A percentile compares a stretch with the other conserved stretches of the same genome.
These are phyloP conservation scores for Saturnispora mendoncae DNA, from an alignment of 805 yeast genomes.

Conservation along the genomic window DNA sequence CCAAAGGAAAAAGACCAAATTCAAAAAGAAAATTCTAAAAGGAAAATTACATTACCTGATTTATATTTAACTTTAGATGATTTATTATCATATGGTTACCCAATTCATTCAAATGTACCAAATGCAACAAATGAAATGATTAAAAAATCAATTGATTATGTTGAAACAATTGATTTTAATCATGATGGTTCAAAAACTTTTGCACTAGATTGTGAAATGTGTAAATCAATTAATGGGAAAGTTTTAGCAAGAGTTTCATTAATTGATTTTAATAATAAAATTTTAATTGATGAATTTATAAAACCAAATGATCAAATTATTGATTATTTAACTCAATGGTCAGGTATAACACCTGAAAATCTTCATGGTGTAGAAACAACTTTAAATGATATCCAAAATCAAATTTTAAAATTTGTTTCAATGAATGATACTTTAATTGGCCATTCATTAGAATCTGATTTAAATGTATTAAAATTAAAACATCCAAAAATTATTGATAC, in stretches of 20 bases:
- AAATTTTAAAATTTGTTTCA: slow-evolving; percentile 40
- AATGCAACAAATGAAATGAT: slow-evolving; percentile 19
- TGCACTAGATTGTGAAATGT: slow-evolving; percentile 94
- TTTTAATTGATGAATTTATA: slow-evolving; percentile 65
- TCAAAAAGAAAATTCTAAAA: slow-evolving; percentile 25
- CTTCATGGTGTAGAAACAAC: slow-evolving; percentile 56
- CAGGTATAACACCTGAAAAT: slow-evolving; percentile 76
- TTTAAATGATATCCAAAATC: slow-evolving; percentile 55
- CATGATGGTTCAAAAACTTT: slow-evolving; percentile 57
- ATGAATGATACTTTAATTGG: slow-evolving; percentile 67
- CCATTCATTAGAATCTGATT: slow-evolving; percentile 82
- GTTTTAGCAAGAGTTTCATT: slow-evolving; percentile 74
- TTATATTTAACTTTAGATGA: slow-evolving; percentile 43
- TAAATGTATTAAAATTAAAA: slow-evolving; percentile 56
- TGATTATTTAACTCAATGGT: slow-evolving; percentile 74
- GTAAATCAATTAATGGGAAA: slow-evolving; percentile 50
- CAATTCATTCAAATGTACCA: slow-evolving; percentile 42
- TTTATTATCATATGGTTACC: slow-evolving; percentile 39
- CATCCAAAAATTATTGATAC: slow-evolving; percentile 81
- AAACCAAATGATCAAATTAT: slow-evolving; percentile 66
- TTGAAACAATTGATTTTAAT: slow-evolving; percentile 42
- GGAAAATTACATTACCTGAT: slow-evolving; percentile 41
- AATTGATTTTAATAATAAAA: slow-evolving; percentile 51
- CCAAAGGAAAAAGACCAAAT: slow-evolving; percentile 44
- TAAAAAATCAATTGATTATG: slow-evolving; percentile 33